phyloP scores from a whole-genome alignment of 2,329 filamentous ascomycete species.

The Aspergillus neoniger region DNA sequence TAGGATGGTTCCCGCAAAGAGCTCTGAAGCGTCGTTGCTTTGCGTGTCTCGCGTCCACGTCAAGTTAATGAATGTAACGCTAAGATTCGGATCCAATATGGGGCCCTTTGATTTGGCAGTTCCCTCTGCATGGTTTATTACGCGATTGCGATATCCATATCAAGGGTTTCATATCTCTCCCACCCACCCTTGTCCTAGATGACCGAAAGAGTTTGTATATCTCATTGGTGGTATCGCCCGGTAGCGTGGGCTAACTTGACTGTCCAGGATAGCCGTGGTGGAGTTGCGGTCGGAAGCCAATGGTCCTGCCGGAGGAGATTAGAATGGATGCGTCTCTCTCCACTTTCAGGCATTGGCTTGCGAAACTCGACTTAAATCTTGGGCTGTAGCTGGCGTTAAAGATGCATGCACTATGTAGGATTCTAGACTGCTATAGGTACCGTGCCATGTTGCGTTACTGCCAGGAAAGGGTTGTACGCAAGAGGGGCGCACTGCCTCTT shows the following conservation, averaged over 20 bases:
- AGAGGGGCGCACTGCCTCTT: neutral
- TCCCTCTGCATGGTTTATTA: constrained; percentile 1
- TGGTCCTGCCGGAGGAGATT: constrained; percentile 6
- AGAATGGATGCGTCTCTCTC: neutral
- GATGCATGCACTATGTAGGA: neutral
- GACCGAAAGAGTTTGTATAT: neutral
- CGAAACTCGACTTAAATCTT: constrained; percentile 1
- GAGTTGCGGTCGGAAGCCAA: constrained; percentile 7
- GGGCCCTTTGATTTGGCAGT: neutral
- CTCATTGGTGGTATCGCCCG: constrained; percentile 2
- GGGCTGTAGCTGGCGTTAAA: neutral
- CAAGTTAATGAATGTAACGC: constrained; percentile 1
- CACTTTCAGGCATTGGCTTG: constrained; percentile 8
- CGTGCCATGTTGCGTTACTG: neutral
- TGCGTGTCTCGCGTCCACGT: neutral
- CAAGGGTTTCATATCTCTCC: neutral
- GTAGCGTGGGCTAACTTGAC: constrained; percentile 1
- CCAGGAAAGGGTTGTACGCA: neutral
- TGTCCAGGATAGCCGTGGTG: constrained; percentile 9
- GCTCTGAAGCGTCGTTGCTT: neutral
- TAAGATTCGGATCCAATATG: neutral
- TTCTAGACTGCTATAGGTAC: neutral
- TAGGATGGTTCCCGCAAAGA: neutral
- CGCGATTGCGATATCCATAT: neutral
- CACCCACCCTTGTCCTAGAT: neutral